Base-by-base conservation (phyloP, 176 grass and related monocot genomes). In the Raddia guianensis region DNA sequence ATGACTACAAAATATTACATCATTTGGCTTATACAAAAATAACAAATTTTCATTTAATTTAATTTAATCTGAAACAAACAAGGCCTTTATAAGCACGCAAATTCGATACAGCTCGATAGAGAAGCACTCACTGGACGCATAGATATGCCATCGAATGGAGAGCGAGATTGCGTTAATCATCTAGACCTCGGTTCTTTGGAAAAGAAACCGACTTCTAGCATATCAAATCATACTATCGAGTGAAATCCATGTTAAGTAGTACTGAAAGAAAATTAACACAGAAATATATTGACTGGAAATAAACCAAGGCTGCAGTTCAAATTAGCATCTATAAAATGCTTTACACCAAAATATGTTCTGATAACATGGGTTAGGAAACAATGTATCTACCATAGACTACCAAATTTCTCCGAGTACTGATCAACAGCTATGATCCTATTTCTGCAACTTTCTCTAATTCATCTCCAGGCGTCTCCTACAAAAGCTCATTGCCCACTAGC, bases 331-430 rank as follows among this genome's bases (percentile, higher is more conserved):
- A 80, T 61, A 47, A 15, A 70, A 68, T 79, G 68, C 52, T 79
- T 88, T 80, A 80, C 80, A 88, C 56, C 61, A 84, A 84, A 69
- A 52, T 75, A 80, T 60, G 15, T 40, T 75, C 65, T 18, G 62
- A 72, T 32, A 49, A 32, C 42, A 49, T 72, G 19, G 52, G 68
- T 73, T 79, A 74, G 76, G 14, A 75, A 65, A 76, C 18, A 71
- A 42, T 8, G 1, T 77, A 51, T 60, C 77, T 69, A 89, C 42
- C 82, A 85, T 49, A 37, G 21, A 37, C 76, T 58, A 58, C 12
- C 15, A 13, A 16, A 8, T 8, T 68, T 40, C 49, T 56, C 70
- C 49, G 66, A 74, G 52, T 54, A 66, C 59, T 66, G 13, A 75
- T 66, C 43, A 77, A 40, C 66, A 65, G 58, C 77, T 59, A 74